Evolutionary conservation across 768 basidiomycete genomes (phyloP), one percentile per base, ranked within the genome.

Genomic region (Boletus rex-veris): DNA sequence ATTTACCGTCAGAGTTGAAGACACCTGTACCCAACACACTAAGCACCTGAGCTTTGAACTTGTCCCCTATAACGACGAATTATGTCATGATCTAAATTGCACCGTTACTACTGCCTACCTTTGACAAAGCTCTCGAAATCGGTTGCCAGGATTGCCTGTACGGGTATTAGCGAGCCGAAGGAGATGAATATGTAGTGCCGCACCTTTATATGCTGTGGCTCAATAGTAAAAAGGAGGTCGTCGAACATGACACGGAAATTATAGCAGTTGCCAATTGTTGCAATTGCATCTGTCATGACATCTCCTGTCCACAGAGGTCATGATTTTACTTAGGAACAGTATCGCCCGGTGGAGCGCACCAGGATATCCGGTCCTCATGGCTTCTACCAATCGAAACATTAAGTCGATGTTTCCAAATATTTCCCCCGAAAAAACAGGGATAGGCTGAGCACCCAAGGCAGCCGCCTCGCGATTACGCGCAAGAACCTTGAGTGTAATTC

Each of bases 1-100:
- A 50, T 73, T 53, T 58, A 78, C 84, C 84, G 50, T 86, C 84
- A 14, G 82, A 80, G 58, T 87, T 86, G 64, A 88, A 88, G 5
- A 87, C 81, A 0, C 86, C 86, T 11, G 76, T 75, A 0, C 86
- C 86, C 15, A 86, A 67, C 11, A 86, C 73, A 2, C 76, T 73
- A 4, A 68, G 66, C 74, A 80, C 74, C 15, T 71, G 71, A 19
- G 68, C 56, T 43, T 70, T 75, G 45, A 83, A 78, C n/a, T 68
- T 67, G 52, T 74, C 12, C 19, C 60, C 57, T 55, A 39, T 7
- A 19, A 42, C 14, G 21, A n/a, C n/a, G 6, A 11, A 21, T 59
- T 30, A 50, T n/a, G 42, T 8, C 3, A 28, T 36, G 8, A 11
- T 28, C 15, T 11, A 41, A 38, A n/a, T 14, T 14, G 5, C 10